Percentiles rank a stretch among this genome's conserved stretches.
These are phyloP conservation scores for Candida sonorensis DNA, from an alignment of 805 yeast genomes.

Conservation along the genomic window DNA sequence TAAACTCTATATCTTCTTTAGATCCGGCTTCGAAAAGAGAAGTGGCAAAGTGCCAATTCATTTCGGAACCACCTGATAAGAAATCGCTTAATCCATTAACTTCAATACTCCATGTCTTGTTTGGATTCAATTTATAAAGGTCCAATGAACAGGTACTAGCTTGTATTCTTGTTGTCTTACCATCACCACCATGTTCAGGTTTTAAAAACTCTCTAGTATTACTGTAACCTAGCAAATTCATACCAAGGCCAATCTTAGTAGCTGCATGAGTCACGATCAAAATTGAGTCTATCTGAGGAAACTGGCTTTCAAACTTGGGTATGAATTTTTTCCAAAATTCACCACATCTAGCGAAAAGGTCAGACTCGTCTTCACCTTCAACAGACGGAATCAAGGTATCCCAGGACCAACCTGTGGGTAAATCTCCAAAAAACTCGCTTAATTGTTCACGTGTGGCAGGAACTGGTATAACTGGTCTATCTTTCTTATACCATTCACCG, in stretches of 20 bases:
- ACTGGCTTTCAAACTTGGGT: slow-evolving; percentile 45
- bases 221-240: slow-evolving; percentile 53
- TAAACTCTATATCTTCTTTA: slow-evolving; percentile 68
- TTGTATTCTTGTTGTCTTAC: slow-evolving; percentile 34
- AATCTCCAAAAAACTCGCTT: slow-evolving; percentile 44
- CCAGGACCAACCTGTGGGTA: slow-evolving; percentile 43
- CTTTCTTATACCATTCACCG: slow-evolving; percentile 87
- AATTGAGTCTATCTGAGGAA: slow-evolving; percentile 56
- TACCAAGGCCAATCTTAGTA: slow-evolving; percentile 79
- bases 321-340: slow-evolving; percentile 51
- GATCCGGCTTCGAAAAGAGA: slow-evolving; percentile 79
- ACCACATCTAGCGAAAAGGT: slow-evolving; percentile 57
- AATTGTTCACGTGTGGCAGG: slow-evolving; percentile 53
- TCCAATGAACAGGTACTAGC: slow-evolving; percentile 88
- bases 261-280: slow-evolving; percentile 92
- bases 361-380: slow-evolving; percentile 68
- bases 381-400: slow-evolving; percentile 50
- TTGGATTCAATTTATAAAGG: slow-evolving; percentile 35
- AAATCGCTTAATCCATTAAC: slow-evolving; percentile 73
- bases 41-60: slow-evolving; percentile 80
- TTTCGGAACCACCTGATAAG: slow-evolving; percentile 75
- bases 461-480: slow-evolving; percentile 58
- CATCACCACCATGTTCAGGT: slow-evolving; percentile 34
- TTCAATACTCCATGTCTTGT: slow-evolving; percentile 47
- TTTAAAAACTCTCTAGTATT: slow-evolving; percentile 48